Evolutionary conservation across 2,329 filamentous ascomycete genomes (phyloP).

Genomic region (Colletotrichum endophyticum): DNA sequence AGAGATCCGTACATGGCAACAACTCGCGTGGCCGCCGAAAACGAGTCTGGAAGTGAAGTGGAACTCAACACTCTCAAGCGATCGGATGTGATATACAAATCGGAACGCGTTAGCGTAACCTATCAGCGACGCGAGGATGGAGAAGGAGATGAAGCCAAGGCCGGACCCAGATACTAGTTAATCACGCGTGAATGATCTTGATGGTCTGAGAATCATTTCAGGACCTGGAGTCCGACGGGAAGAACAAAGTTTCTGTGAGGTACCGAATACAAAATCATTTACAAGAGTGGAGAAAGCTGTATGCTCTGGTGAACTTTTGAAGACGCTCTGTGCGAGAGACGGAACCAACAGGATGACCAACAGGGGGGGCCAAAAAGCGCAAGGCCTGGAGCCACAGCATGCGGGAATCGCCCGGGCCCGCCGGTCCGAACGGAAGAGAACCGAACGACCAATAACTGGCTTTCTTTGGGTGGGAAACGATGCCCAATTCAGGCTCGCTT

Average conservation of each 20-base stretch:
- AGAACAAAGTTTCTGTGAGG: neutral
- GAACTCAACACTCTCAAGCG: conserved; percentile 21
- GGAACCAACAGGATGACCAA: neutral
- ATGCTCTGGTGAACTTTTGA: neutral
- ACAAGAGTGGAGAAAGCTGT: neutral
- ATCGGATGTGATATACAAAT: conserved; percentile 23
- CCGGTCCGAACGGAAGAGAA: neutral
- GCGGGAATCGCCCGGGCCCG: neutral
- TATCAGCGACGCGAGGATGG: conserved; percentile 17
- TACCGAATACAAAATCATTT: neutral
- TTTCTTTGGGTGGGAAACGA: neutral
- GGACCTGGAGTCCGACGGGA: neutral
- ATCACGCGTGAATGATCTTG: neutral
- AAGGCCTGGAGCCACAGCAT: neutral
- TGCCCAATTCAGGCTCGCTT: neutral
- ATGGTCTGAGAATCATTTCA: neutral
- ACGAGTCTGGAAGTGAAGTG: conserved; percentile 23
- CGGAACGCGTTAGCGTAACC: conserved; percentile 24
- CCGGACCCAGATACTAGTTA: neutral
- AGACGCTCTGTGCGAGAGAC: neutral
- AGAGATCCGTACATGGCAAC: conserved; percentile 20
- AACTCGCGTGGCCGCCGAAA: conserved; percentile 10
- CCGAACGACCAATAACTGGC: neutral
- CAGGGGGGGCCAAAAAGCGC: neutral
- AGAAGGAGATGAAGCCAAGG: neutral